Evolutionary conservation across 1,139 yeast genomes (phyloP), one percentile per base, ranked within the genome.

Genomic region (Scheffersomyces insectosa): DNA sequence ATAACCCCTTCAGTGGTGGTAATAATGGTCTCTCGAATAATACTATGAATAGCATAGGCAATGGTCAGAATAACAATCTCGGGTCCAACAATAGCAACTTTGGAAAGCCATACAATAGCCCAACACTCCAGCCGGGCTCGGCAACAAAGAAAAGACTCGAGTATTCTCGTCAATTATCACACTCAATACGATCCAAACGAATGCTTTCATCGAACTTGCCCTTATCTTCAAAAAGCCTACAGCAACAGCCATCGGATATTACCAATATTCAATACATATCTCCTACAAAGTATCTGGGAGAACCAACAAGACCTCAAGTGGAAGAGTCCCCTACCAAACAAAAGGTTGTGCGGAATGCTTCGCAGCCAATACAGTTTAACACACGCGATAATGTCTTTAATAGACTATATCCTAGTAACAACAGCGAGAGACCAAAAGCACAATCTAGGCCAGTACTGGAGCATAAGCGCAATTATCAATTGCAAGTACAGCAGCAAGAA

Each of bases 131-230:
- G 4, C 40, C 45, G 3, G 37, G 37, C 11, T 46, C 52, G 5
- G 43, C 51, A 16, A 40, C 51, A 39, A 59, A 54, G 41, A 59
- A 56, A 41, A 47, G 63, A 15, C 42, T 48, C 20, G 62, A 54
- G 20, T 49, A 51, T 37, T 49, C 53, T 6, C 47, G 56, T 7
- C 60, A 52, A 39, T 44, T 50, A 23, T 52, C 59, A n/a, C 54
- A 56, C 20, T 39, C 48, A 1, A 33, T 47, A 16, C 40, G 62
- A 35, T 42, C 56, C 4, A 51, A 56, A 40, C 33, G 62, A 33
- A 28, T 54, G 16, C 42, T 50, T 8, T 50, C 59, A 4, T 35
- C 42, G 20, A 46, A 32, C 23, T 31, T 10, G 41, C 45, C 29
- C 12, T 20, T 20, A 20, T 20, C 25, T 6, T 31, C 38, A 30